A percentile compares a stretch with the other conserved stretches of the same genome.
Conservation (phyloP, 495 filamentous ascomycete species). For the Tuber brumale region DNA sequence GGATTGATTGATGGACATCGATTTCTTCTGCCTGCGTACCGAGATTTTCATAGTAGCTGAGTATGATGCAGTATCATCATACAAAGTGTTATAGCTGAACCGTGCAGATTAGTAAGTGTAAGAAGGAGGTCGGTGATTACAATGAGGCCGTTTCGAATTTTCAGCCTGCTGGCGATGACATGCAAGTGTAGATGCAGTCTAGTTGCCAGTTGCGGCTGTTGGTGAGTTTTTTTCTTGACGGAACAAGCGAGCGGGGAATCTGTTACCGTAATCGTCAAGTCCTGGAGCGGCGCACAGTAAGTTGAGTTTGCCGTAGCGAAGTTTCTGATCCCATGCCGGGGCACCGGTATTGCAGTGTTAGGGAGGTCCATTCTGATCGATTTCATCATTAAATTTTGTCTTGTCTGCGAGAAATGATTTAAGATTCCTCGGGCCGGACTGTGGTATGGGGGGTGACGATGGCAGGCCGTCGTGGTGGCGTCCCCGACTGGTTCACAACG, state of each 20-base stretch:
- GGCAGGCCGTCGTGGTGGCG: neutral
- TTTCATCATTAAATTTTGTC: neutral
- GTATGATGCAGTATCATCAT: neutral
- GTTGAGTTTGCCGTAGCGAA: neutral
- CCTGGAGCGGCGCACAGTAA: neutral
- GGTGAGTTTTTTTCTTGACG: neutral
- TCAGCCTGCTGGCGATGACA: neutral
- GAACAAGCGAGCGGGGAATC: neutral
- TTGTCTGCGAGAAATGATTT: neutral
- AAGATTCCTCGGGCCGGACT: neutral
- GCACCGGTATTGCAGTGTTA: neutral
- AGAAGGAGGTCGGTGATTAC: neutral
- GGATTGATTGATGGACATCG: neutral
- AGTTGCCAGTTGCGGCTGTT: neutral
- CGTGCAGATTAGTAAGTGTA: neutral
- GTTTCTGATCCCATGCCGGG: neutral
- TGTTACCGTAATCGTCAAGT: neutral
- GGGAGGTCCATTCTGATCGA: neutral
- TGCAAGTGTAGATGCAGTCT: neutral
- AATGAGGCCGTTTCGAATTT: neutral
- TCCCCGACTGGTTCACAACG: neutral
- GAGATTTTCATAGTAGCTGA: neutral
- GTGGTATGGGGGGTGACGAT: neutral
- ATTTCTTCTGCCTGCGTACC: neutral
- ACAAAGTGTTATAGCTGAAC: neutral